These are phyloP conservation scores for Aureobasidium namibiae DNA, from an alignment of 2,329 filamentous ascomycete genomes.

Conservation along the genomic window DNA sequence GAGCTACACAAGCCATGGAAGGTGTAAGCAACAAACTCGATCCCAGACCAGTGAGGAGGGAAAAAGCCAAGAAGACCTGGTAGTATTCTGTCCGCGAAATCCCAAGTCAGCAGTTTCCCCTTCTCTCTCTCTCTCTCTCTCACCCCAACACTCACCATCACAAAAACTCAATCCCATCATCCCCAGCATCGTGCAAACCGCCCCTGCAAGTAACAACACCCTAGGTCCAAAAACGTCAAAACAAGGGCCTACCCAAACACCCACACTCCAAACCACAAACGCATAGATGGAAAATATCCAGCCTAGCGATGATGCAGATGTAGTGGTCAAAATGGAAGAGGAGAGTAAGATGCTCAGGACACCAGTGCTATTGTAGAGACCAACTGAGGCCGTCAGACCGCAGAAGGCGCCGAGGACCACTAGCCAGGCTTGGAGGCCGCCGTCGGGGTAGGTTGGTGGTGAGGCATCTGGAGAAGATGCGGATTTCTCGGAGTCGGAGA, in stretches of 20 bases:
- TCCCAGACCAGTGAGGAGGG: conserved; percentile 64
- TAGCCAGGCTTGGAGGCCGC: conserved; percentile 69
- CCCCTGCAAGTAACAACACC: conserved; percentile 60
- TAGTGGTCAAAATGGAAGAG: conserved; percentile 59
- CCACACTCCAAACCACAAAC: conserved; percentile 75
- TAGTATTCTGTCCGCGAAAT: conserved; percentile 63
- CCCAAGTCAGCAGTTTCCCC: background rate
- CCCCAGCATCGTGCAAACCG: conserved; percentile 52
- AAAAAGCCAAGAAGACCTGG: conserved; percentile 78
- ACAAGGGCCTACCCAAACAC: conserved; percentile 76
- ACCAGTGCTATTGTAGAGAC: conserved; percentile 73
- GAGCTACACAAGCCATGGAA: conserved; percentile 67
- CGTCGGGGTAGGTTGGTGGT: conserved; percentile 70
- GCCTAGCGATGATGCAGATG: conserved; percentile 62
- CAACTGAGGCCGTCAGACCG: conserved; percentile 65
- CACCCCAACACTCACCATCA: conserved; percentile 42
- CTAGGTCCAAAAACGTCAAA: conserved; percentile 80
- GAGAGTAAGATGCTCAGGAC: conserved; percentile 73
- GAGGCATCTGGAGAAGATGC: background rate
- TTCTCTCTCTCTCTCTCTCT: too few species aligned
- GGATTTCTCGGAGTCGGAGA: background rate
- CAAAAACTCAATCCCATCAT: conserved; percentile 66
- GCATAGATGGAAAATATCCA: conserved; percentile 86
- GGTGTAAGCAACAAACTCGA: conserved; percentile 79
- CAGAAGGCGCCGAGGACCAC: conserved; percentile 79